A percentile compares a stretch with the other conserved stretches of the same genome.
phyloP scores from a whole-genome alignment of 441 rosid genomes.

The Pelargonium fulgidum region DNA sequence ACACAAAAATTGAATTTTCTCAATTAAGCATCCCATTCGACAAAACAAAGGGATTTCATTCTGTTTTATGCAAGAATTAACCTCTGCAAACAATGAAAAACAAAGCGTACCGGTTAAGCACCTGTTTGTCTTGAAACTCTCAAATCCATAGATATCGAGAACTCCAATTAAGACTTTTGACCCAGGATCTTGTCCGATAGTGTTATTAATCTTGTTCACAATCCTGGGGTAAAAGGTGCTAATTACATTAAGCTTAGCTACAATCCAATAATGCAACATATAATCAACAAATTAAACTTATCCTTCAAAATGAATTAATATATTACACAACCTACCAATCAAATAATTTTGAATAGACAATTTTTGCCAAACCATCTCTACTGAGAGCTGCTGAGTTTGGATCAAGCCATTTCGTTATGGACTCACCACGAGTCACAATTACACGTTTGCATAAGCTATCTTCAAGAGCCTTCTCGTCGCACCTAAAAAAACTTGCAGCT shows the following conservation, averaged over 20 bases:
- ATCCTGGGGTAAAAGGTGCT: slow-evolving; percentile 49
- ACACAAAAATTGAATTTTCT: slow-evolving; percentile 11
- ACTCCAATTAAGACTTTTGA: slow-evolving; percentile 85
- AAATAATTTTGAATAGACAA: slow-evolving; percentile 85
- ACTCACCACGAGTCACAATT: slow-evolving; percentile 89
- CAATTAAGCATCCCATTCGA: slow-evolving; percentile 19
- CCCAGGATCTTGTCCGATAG: slow-evolving; percentile 87
- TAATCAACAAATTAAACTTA: not conserved
- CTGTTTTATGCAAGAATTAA: slow-evolving; percentile 28
- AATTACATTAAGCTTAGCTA: slow-evolving; percentile 17
- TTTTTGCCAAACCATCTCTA: slow-evolving; percentile 95
- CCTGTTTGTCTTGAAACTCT: slow-evolving; percentile 99
- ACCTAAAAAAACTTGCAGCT: slow-evolving; percentile 46
- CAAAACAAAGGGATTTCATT: slow-evolving; percentile 25
- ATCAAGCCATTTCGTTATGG: slow-evolving; percentile 81
- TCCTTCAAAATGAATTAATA: slow-evolving; percentile 8
- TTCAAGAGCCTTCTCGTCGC: slow-evolving; percentile 74
- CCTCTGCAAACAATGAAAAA: slow-evolving; percentile 40
- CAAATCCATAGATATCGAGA: slow-evolving; percentile 78
- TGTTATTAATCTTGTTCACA: slow-evolving; percentile 70
- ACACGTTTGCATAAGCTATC: slow-evolving; percentile 89
- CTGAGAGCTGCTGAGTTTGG: slow-evolving; percentile 69
- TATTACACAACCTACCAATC: slow-evolving; percentile 60
- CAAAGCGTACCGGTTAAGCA: slow-evolving; percentile 92
- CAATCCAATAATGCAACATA: slow-evolving; percentile 12